phyloP scores from a whole-genome alignment of 2,329 filamentous ascomycete genomes.

The Chrysosporium keratinophilum region DNA sequence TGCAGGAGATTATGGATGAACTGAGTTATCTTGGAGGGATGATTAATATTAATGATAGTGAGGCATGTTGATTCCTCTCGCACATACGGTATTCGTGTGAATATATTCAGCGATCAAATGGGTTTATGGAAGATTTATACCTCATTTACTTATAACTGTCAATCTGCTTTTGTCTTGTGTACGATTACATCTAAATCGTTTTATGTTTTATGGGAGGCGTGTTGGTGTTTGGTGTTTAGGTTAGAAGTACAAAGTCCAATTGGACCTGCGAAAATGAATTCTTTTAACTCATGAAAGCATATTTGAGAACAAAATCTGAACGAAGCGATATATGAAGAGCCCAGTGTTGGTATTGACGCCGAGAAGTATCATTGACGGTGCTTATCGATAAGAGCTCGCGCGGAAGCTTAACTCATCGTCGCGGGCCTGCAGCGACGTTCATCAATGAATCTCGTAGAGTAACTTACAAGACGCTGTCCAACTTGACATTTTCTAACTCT shows the following conservation, averaged over 20 bases:
- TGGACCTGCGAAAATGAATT: neutral
- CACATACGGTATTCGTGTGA: neutral
- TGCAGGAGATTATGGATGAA: slow-evolving; percentile 43
- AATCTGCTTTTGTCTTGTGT: too few species aligned
- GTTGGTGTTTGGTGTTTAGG: neutral
- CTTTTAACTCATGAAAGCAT: too few species aligned
- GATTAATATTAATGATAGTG: slow-evolving; percentile 23
- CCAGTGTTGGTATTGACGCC: neutral
- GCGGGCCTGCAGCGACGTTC: too few species aligned
- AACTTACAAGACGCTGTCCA: too few species aligned
- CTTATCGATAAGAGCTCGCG: neutral
- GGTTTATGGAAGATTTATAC: too few species aligned
- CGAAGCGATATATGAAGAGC: too few species aligned
- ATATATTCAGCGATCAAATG: neutral
- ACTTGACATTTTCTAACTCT: too few species aligned
- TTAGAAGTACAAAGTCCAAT: neutral
- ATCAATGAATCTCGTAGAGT: too few species aligned
- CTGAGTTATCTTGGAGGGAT: slow-evolving; percentile 42
- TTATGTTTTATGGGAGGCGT: neutral
- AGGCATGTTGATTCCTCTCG: neutral
- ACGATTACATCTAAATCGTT: neutral
- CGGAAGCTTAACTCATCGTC: too few species aligned
- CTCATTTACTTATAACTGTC: too few species aligned
- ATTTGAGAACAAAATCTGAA: too few species aligned
- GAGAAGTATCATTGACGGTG: neutral